Evolutionary conservation across 2,329 filamentous ascomycete genomes (phyloP).

Genomic region (Sporothrix dimorphospora): DNA sequence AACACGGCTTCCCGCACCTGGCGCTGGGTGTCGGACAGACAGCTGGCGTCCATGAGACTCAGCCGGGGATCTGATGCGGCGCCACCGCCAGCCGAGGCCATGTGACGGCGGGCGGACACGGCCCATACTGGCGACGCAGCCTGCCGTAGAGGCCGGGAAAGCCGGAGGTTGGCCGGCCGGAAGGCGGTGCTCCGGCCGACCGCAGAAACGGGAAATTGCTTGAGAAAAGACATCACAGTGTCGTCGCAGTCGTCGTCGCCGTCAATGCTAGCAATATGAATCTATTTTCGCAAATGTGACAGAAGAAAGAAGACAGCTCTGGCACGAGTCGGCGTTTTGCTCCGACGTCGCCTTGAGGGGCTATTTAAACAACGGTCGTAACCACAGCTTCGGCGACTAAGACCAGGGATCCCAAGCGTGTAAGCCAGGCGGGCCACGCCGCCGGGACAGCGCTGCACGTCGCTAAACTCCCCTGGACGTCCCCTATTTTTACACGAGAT

Average conservation of each 20-base stretch:
- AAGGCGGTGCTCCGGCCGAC: neutral
- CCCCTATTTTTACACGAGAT: neutral
- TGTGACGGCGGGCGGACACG: neutral
- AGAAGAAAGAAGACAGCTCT: neutral
- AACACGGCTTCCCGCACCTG: conserved; percentile 32
- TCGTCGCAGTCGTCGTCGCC: neutral
- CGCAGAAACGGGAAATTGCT: conserved; percentile 1
- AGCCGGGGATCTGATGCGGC: conserved; percentile 24
- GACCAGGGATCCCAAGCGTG: neutral
- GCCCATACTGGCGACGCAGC: neutral
- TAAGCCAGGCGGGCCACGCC: conserved; percentile 9
- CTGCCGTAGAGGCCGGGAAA: neutral
- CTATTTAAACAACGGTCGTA: neutral
- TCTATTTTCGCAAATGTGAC: neutral
- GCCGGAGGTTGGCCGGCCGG: neutral
- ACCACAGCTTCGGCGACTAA: conserved; percentile 3
- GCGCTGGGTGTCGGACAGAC: conserved; percentile 31
- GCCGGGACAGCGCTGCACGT: conserved; percentile 2
- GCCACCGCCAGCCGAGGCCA: conserved; percentile 9
- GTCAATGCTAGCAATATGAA: neutral
- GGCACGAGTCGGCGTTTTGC: conserved; percentile 11
- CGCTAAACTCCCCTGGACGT: neutral
- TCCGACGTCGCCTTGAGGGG: conserved; percentile 6
- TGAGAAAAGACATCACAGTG: conserved; percentile 12
- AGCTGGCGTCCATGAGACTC: conserved; percentile 32